These are phyloP conservation scores for Leishmania aethiopica DNA, from an alignment of 208 protist genomes.

Conservation along the genomic window DNA sequence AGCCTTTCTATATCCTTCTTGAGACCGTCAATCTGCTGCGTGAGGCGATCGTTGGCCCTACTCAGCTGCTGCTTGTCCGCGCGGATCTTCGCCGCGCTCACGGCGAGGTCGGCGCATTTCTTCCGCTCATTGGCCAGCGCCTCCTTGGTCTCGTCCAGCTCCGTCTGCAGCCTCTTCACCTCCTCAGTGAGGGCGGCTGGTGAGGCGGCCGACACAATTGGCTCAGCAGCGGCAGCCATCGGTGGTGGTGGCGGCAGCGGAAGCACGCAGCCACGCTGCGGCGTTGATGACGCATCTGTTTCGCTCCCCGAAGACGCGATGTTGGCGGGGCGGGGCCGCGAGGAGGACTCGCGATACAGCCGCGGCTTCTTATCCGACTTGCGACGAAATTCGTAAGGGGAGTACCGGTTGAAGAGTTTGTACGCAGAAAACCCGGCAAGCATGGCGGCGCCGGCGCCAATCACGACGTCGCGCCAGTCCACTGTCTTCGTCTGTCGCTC, in stretches of 20 bases:
- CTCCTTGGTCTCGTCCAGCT: constrained; percentile 74
- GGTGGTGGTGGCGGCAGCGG: constrained; percentile 27
- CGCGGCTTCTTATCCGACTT: constrained; percentile 49
- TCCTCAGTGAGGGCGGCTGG: constrained; percentile 33
- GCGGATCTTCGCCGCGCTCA: constrained; percentile 60
- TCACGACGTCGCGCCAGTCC: constrained; percentile 86
- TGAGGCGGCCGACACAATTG: constrained; percentile 2
- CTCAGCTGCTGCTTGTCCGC: constrained; percentile 55
- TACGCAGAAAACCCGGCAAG: constrained; percentile 49
- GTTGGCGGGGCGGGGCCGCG: not conserved
- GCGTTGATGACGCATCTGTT: constrained; percentile 19
- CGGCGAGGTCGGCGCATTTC: constrained; percentile 60
- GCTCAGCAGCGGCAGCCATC: constrained; percentile 11
- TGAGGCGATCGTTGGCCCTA: constrained; percentile 60
- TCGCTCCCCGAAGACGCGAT: constrained; percentile 33
- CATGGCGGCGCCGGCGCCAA: constrained; percentile 63
- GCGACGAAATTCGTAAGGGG: constrained; percentile 79
- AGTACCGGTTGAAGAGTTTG: constrained; percentile 78
- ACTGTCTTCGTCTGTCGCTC: constrained; percentile 17
- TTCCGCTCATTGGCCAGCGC: constrained; percentile 68
- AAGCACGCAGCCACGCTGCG: constrained; percentile 5
- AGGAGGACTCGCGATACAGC: constrained; percentile 10
- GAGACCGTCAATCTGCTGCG: constrained; percentile 46
- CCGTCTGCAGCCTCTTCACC: constrained; percentile 45
- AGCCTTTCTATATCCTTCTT: constrained; percentile 41